phyloP scores from a whole-genome alignment of 148 eudicot species.

The Vaccinium myrtillus region DNA sequence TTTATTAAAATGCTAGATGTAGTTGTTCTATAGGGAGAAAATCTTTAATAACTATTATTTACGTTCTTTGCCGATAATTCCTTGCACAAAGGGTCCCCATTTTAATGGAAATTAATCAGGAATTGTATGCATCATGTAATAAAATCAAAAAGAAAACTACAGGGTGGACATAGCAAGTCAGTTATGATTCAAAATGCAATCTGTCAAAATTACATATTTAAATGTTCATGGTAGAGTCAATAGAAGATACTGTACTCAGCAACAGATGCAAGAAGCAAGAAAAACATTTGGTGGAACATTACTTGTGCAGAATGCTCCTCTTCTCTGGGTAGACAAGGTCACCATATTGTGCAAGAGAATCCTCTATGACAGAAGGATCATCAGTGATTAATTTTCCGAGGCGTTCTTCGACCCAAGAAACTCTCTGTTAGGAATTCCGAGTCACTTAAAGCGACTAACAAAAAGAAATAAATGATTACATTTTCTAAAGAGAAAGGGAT shows the following conservation, averaged over 20 bases:
- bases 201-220: not conserved
- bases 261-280: constrained; percentile 10
- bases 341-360: constrained; percentile 92
- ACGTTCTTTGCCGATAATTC: not conserved
- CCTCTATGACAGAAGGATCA: constrained; percentile 68
- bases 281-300: constrained; percentile 25
- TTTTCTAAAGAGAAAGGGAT: constrained; percentile 10
- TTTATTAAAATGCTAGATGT: not conserved
- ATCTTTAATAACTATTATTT: not conserved
- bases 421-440: constrained; percentile 42
- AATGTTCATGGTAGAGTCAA: not conserved
- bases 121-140: not conserved
- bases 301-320: constrained; percentile 72
- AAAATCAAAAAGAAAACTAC: not conserved
- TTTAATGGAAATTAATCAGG: not conserved
- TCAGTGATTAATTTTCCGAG: constrained; percentile 82
- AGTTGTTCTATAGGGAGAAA: not conserved
- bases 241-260: not conserved
- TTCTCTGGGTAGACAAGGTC: constrained; percentile 79
- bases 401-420: constrained; percentile 77
- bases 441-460: constrained; percentile 9
- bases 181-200: not conserved
- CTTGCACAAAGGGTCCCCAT: not conserved
- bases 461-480: not conserved
- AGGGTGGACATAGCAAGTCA: not conserved